Evolutionary conservation across 495 filamentous ascomycete genomes (phyloP), one percentile per base, ranked within the genome.

Genomic region (Gamarada debralockiae): DNA sequence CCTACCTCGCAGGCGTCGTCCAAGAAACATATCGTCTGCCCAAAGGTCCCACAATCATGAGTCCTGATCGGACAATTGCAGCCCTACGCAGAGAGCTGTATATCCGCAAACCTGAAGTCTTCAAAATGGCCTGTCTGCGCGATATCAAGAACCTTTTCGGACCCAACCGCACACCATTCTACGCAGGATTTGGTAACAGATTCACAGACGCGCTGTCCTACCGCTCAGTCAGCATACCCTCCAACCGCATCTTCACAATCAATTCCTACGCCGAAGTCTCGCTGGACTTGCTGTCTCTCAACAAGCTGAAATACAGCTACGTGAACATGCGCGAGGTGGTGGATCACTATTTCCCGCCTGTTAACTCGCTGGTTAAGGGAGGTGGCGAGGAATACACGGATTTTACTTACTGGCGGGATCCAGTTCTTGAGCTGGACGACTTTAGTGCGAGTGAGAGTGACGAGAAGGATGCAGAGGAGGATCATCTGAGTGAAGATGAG

Each of bases 111-210:
- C 93, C 93, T 0, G 92, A 99, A 64, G 90, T 97, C 3, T 99
- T 99, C 81, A 99, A 99, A 71, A 99, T 99, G 93, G 86, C 92
- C 4, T 97, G 95, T 55, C 71, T 99, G 36, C 82, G 93, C 20
- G 93, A 99, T 69, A 97, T 99, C 54, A 77, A 89, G 53, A 86
- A 82, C 42, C 81, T 99, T 1, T 99, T 96, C 63, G 82, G 80
- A n/a, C 78, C 78, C 1, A 83, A 87, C 21, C 74, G 82, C 48
- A 85, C 81, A 20, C 93, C 93, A 0, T 99, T 99, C 67, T 97
- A 92, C 59, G 95, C 93, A 14, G 93, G 93, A 0, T 99, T 99
- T 66, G 93, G 93, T 50, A 99, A 99, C 66, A 83, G 92, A 38
- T 77, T 99, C 52, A 99, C 93, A 3, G 93, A 99, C 62, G 93